These are phyloP conservation scores for Blastobotrys ciferrii DNA, from an alignment of 1,139 yeast species.

Conservation along the genomic window DNA sequence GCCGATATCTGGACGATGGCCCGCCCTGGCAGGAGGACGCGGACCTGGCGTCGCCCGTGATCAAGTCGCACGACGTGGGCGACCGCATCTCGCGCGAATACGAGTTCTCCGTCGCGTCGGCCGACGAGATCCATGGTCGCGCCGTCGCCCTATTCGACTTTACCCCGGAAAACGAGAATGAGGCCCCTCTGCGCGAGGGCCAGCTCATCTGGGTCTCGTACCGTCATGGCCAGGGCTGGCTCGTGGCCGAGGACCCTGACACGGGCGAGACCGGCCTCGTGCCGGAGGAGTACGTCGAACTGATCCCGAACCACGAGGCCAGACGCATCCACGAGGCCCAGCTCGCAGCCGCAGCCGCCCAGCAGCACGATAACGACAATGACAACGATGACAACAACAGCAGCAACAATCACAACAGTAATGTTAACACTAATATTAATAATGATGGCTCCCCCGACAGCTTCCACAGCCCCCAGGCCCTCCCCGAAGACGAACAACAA, in stretches of 20 bases:
- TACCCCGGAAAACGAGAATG: constrained; percentile 91
- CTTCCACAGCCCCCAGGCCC: background rate
- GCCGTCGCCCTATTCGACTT: constrained; percentile 90
- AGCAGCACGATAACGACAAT: constrained; percentile 11
- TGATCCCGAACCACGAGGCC: constrained; percentile 37
- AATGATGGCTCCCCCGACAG: background rate
- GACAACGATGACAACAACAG: constrained; percentile 6
- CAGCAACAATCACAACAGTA: background rate
- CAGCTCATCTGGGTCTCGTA: constrained; percentile 83
- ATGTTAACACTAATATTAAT: background rate
- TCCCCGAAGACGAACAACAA: background rate
- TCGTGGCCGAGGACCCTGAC: constrained; percentile 82
- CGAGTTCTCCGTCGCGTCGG: constrained; percentile 35
- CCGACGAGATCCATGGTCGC: constrained; percentile 50
- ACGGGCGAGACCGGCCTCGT: constrained; percentile 87
- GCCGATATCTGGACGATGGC: constrained; percentile 30
- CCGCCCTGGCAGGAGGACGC: constrained; percentile 38
- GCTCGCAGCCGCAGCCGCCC: constrained; percentile 3
- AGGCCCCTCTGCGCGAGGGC: constrained; percentile 72
- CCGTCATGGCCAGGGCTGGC: constrained; percentile 98
- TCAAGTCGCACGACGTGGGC: constrained; percentile 29
- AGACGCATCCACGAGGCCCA: constrained; percentile 17
- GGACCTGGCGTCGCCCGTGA: constrained; percentile 31
- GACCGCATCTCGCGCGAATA: constrained; percentile 35
- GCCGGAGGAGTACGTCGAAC: constrained; percentile 89